These are phyloP conservation scores for Suillus discolor DNA, from an alignment of 768 basidiomycete genomes.

Conservation along the genomic window DNA sequence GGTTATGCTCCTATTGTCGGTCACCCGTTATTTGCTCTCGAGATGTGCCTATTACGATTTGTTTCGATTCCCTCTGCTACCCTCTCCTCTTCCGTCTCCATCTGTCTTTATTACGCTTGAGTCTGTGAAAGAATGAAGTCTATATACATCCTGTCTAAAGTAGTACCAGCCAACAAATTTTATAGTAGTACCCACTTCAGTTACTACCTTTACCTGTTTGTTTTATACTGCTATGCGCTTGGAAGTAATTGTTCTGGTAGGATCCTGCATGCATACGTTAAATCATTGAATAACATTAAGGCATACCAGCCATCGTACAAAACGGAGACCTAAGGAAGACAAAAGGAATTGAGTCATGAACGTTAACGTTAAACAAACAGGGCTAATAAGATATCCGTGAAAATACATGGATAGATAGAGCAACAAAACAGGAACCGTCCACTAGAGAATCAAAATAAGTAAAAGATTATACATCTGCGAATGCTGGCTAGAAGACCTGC, in stretches of 20 bases:
- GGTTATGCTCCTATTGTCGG: constrained; percentile 29
- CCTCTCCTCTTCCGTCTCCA: constrained; percentile 19
- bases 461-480: constrained; percentile 24
- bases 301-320: neutral
- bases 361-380: too few relatives aligned
- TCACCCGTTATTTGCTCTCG: constrained; percentile 39
- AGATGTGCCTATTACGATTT: constrained; percentile 40
- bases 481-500: constrained; percentile 27
- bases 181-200: constrained; percentile 16
- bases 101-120: constrained; percentile 22
- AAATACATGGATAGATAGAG: neutral
- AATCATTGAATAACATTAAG: constrained; percentile 1
- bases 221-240: constrained; percentile 7
- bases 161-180: constrained; percentile 13
- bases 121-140: constrained; percentile 13
- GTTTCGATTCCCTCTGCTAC: constrained; percentile 27
- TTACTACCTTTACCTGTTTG: constrained; percentile 6
- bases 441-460: neutral
- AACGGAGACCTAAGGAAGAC: neutral
- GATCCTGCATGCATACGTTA: neutral
- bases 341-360: neutral
- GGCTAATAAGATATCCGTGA: neutral
- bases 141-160: constrained; percentile 18
- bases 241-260: neutral
- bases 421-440: neutral